phyloP scores from a whole-genome alignment of 495 filamentous ascomycete species.

The Hypoxylon trugodes region DNA sequence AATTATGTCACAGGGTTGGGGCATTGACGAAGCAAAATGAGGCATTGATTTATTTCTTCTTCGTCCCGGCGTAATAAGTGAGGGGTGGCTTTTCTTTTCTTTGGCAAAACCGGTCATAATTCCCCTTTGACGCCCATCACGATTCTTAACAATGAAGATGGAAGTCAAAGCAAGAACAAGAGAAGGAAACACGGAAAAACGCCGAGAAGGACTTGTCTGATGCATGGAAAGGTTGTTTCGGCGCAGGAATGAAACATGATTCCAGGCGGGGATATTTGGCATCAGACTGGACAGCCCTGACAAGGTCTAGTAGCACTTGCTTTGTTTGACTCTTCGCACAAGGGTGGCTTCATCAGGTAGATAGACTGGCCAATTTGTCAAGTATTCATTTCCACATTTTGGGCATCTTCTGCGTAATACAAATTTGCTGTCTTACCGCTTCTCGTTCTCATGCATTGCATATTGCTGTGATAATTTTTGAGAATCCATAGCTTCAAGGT shows the following conservation, averaged over 20 bases:
- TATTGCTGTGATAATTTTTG: not conserved
- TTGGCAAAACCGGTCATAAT: slow-evolving; percentile 29
- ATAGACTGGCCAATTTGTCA: slow-evolving; percentile 46
- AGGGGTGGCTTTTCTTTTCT: slow-evolving; percentile 15
- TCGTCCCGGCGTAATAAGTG: slow-evolving; percentile 6
- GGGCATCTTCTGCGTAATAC: not conserved
- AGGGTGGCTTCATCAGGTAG: slow-evolving; percentile 41
- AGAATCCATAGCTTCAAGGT: not conserved
- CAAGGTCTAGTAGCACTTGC: slow-evolving; percentile 29
- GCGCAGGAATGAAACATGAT: slow-evolving; percentile 42
- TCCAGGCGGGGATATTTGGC: slow-evolving; percentile 33
- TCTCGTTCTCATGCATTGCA: not conserved
- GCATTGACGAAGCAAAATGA: slow-evolving; percentile 34
- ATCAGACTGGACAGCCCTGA: slow-evolving; percentile 35
- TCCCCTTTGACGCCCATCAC: slow-evolving; percentile 26
- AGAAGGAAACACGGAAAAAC: slow-evolving; percentile 34
- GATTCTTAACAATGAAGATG: slow-evolving; percentile 35
- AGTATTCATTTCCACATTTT: slow-evolving; percentile 32
- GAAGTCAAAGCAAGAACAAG: slow-evolving; percentile 26
- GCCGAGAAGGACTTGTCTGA: slow-evolving; percentile 25
- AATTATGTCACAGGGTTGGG: slow-evolving; percentile 22
- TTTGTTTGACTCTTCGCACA: slow-evolving; percentile 27
- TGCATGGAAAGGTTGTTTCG: slow-evolving; percentile 46
- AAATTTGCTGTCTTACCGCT: slow-evolving; percentile 10
- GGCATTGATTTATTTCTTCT: slow-evolving; percentile 29